phyloP scores from a whole-genome alignment of 2,329 filamentous ascomycete genomes.

The Fusarium sp. region DNA sequence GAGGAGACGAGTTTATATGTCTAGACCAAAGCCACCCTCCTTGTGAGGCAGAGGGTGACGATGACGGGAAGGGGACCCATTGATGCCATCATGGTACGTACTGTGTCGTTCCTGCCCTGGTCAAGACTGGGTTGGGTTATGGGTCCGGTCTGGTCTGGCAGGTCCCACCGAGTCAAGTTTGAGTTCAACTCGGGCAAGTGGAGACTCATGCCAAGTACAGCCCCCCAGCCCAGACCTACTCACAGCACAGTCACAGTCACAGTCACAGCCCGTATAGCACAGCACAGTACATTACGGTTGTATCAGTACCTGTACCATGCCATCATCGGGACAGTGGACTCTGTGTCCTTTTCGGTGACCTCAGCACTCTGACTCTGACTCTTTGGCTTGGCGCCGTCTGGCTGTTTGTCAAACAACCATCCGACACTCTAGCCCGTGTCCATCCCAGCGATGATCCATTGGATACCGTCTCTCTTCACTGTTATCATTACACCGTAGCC shows the following conservation, averaged over 20 bases:
- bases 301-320: slow-evolving; percentile 6
- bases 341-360: slow-evolving; percentile 14
- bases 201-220: slow-evolving; percentile 7
- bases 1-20: slow-evolving; percentile 39
- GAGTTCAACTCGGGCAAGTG: slow-evolving; percentile 9
- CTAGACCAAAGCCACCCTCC: slow-evolving; percentile 17
- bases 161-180: slow-evolving; percentile 7
- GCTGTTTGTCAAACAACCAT: neutral
- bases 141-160: neutral
- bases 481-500: neutral
- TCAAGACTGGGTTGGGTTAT: neutral
- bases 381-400: slow-evolving; percentile 10
- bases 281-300: neutral
- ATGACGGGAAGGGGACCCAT: slow-evolving; percentile 16
- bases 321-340: slow-evolving; percentile 18
- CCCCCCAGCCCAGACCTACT: neutral
- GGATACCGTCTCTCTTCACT: neutral
- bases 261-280: neutral
- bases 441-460: neutral
- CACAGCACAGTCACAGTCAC: neutral
- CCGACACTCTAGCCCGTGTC: neutral
- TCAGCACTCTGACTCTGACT: slow-evolving; percentile 9
- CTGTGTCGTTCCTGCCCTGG: neutral
- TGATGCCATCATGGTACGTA: slow-evolving; percentile 29
- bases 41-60: slow-evolving; percentile 14